These are phyloP conservation scores for Trypanosoma brucei DNA, from an alignment of 208 protist species.

Conservation along the genomic window DNA sequence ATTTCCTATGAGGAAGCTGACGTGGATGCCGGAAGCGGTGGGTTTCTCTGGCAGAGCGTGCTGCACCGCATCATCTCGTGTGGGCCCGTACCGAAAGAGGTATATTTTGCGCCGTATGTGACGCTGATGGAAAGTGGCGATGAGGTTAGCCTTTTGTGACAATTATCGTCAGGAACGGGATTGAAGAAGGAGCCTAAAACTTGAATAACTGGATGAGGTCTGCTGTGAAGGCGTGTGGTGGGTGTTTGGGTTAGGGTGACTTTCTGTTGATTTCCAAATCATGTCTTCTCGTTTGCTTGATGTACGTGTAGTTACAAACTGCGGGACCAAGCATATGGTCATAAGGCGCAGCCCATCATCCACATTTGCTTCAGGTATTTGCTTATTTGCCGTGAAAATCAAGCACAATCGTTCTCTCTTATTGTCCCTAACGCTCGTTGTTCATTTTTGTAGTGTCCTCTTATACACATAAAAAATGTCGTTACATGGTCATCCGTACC, in stretches of 20 bases:
- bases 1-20: no score
- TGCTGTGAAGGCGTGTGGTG: no score
- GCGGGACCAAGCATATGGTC: no score
- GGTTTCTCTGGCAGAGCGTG: not conserved
- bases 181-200: no score
- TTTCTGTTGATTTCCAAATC: not conserved
- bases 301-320: constrained; percentile 1
- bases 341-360: no score
- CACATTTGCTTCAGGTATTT: no score
- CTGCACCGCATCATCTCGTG: constrained; percentile 1
- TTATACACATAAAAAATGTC: constrained; percentile 7
- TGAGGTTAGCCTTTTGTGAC: not conserved
- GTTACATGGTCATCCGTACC: constrained; percentile 8
- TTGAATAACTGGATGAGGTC: no score
- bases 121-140: constrained; percentile 4
- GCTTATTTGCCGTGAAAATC: no score
- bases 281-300: constrained; percentile 4
- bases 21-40: not conserved
- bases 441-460: constrained; percentile 9
- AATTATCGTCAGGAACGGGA: not conserved
- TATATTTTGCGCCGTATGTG: constrained; percentile 9
- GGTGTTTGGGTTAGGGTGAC: no score
- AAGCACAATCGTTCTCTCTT: no score
- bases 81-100: not conserved
- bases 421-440: not conserved